Conservation (phyloP, 768 basidiomycete species). For the Sistotremastrum niveocremeum region DNA sequence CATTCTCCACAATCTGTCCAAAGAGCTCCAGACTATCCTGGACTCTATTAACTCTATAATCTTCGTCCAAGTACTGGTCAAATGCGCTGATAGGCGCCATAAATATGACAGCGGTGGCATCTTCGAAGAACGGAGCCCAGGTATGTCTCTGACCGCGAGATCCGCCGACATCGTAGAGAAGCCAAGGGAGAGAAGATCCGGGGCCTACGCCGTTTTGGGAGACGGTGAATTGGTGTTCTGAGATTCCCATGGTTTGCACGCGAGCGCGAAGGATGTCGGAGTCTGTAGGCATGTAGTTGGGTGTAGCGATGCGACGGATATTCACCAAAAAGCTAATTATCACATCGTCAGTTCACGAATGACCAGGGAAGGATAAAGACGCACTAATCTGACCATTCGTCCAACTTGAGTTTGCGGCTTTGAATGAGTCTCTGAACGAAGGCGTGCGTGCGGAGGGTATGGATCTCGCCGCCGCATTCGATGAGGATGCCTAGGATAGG, state of each 20-base stretch:
- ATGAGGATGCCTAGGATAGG: conserved; percentile 27
- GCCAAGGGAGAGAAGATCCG: conserved; percentile 63
- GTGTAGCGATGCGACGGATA: conserved; percentile 55
- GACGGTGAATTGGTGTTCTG: conserved; percentile 74
- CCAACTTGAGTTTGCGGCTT: conserved; percentile 58
- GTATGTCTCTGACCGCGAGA: conserved; percentile 60
- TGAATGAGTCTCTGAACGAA: conserved; percentile 55
- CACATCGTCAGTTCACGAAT: not conserved
- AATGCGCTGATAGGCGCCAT: conserved; percentile 70
- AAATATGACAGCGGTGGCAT: conserved; percentile 70
- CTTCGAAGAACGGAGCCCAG: conserved; percentile 68
- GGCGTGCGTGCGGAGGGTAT: conserved; percentile 59
- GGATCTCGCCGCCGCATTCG: conserved; percentile 48
- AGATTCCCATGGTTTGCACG: conserved; percentile 81
- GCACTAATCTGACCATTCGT: conserved; percentile 85
- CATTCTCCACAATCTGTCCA: conserved; percentile 74
- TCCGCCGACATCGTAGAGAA: conserved; percentile 60
- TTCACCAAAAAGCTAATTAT: conserved; percentile 56
- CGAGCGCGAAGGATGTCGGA: conserved; percentile 74
- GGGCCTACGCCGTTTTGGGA: conserved; percentile 34
- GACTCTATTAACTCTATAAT: conserved; percentile 71
- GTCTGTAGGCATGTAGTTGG: conserved; percentile 70
- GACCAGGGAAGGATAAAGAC: conserved; percentile 16
- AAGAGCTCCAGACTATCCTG: conserved; percentile 84
- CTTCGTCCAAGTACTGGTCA: conserved; percentile 80